These are phyloP conservation scores for Sporopachydermia cereana DNA, from an alignment of 1,139 yeast species.

Conservation along the genomic window DNA sequence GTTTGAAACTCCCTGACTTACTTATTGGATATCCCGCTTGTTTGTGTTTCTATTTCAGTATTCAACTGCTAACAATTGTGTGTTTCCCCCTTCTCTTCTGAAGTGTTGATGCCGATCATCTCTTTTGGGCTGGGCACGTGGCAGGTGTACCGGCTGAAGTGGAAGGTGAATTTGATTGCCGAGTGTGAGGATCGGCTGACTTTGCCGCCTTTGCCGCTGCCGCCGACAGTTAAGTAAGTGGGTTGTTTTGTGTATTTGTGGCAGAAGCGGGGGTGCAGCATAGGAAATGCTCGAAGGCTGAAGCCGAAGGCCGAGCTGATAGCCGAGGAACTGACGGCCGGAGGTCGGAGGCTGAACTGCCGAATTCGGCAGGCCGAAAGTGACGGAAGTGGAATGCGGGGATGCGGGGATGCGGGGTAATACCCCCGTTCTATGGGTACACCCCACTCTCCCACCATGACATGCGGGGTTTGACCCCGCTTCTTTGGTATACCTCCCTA, in stretches of 20 bases:
- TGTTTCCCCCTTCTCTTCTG: too few relatives aligned
- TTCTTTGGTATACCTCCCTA: not conserved
- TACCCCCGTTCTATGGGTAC: too few relatives aligned
- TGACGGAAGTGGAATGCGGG: too few relatives aligned
- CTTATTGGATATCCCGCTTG: not conserved
- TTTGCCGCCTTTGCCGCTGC: constrained; percentile 59
- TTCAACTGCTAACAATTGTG: constrained; percentile 1
- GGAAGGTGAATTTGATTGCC: constrained; percentile 85
- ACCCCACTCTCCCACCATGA: too few relatives aligned
- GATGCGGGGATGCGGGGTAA: too few relatives aligned
- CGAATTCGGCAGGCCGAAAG: too few relatives aligned
- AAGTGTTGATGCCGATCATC: constrained; percentile 72
- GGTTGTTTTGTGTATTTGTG: not conserved
- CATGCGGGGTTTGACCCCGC: too few relatives aligned
- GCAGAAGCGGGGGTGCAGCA: too few relatives aligned
- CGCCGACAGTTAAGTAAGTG: constrained; percentile 23
- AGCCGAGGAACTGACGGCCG: too few relatives aligned
- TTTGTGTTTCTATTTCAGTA: not conserved
- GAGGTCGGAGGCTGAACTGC: too few relatives aligned
- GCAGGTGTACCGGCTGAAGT: constrained; percentile 76
- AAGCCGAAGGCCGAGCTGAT: too few relatives aligned
- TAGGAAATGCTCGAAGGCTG: too few relatives aligned
- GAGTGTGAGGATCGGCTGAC: constrained; percentile 73
- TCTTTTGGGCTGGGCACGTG: constrained; percentile 85
- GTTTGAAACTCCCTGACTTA: not conserved